Base-by-base conservation (phyloP, 2,329 filamentous ascomycete genomes). In the Achaetomium macrosporum region DNA sequence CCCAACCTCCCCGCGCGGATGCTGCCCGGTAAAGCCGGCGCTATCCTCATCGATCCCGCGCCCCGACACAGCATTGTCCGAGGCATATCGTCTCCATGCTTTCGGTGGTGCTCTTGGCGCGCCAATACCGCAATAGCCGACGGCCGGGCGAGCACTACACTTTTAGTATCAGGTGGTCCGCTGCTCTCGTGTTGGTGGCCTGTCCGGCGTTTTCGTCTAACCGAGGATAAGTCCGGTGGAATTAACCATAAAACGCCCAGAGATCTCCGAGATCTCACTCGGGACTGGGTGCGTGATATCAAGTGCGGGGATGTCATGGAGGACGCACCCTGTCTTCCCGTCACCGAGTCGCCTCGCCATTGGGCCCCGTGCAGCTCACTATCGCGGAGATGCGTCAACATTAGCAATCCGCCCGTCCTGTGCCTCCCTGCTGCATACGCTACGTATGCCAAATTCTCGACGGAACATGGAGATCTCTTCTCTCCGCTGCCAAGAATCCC, bases 141-240 rank as follows among this genome's bases (percentile, higher is more conserved):
- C 42, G n/a, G 33, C 33, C 48, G 55, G 48, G 48, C 42, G 16
- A 39, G 36, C 12, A 35, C 5, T 35, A 15, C 25, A 25, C 25
- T 25, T 25, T 25, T 25, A 25, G 25, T 25, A 39, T 43, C 33
- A 42, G 31, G 15, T 35, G 37, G 35, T 50, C 9, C 40, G 10
- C 4, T 36, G 37, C 47, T 51, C 42, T 40, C 46, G 37, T 46
- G 43, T 47, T 35, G 16, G 42, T 53, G 48, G 47, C 30, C 30
- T 51, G 49, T 40, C 41, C 31, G 45, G 29, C 41, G 43, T 57
- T 62, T 57, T 60, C 61, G 59, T 62, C 54, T 50, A 59, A 57
- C 63, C 63, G 60, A 63, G 61, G 63, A 57, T 64, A 64, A 58
- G 48, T 42, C 55, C 57, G 48, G 40, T 35, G 33, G 7, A 35